phyloP scores from a whole-genome alignment of 495 filamentous ascomycete species.

The Xylaria curta region DNA sequence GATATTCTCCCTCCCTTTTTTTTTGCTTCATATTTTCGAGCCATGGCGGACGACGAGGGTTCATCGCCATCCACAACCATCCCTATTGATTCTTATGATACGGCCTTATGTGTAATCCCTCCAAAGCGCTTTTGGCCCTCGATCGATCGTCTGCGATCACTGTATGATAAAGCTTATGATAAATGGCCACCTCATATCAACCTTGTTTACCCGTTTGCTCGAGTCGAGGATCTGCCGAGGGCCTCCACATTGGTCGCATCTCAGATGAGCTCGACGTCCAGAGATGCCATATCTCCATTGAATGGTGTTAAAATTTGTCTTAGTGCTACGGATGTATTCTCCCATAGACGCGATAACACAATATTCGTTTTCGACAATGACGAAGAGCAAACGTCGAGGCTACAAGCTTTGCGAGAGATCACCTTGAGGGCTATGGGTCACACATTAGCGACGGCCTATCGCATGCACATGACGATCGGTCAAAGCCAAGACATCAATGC shows the following conservation, averaged over 20 bases:
- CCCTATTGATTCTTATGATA: conserved; percentile 48
- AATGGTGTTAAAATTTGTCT: conserved; percentile 35
- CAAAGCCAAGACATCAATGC: conserved; percentile 52
- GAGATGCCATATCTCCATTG: background rate
- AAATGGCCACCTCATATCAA: conserved; percentile 69
- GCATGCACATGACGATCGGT: conserved; percentile 61
- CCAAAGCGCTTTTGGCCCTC: conserved; percentile 47
- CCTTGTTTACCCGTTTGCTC: conserved; percentile 65
- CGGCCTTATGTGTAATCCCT: conserved; percentile 59
- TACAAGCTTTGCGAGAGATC: conserved; percentile 31
- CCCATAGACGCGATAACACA: conserved; percentile 49
- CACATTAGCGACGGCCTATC: conserved; percentile 24
- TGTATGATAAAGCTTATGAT: conserved; percentile 61
- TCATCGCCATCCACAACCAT: conserved; percentile 22
- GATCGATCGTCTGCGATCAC: conserved; percentile 55
- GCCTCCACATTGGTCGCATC: conserved; percentile 35
- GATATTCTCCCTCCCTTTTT: background rate
- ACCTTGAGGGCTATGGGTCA: conserved; percentile 37
- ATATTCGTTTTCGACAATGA: conserved; percentile 48
- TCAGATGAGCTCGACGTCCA: conserved; percentile 26
- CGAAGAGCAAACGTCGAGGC: background rate
- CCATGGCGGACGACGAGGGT: conserved; percentile 33
- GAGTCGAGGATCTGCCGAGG: conserved; percentile 40
- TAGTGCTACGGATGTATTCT: conserved; percentile 48
- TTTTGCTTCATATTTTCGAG: background rate